phyloP scores from a whole-genome alignment of 345 rosid species.

The Brassica juncea region DNA sequence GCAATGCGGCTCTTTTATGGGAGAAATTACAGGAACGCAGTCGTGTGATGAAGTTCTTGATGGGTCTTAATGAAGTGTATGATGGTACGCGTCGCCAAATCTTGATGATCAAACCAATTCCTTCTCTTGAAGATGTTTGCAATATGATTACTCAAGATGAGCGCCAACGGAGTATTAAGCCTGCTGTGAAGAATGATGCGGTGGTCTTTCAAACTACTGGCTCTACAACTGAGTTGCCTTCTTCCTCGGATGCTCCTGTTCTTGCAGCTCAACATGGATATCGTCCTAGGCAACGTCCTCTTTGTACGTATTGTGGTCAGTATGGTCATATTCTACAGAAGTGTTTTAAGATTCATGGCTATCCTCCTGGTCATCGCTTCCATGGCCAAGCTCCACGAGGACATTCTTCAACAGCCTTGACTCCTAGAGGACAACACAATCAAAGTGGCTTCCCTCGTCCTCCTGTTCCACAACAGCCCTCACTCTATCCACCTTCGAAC shows the following conservation, averaged over 20 bases:
- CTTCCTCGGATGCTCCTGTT: neutral
- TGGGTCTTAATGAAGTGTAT: neutral
- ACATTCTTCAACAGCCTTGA: too few relatives aligned
- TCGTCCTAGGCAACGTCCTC: neutral
- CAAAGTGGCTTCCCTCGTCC: neutral
- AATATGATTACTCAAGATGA: neutral
- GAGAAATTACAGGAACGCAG: neutral
- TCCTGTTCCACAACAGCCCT: neutral
- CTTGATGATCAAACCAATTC: neutral
- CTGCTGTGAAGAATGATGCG: too few relatives aligned
- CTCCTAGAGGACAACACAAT: too few relatives aligned
- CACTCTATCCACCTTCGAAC: neutral
- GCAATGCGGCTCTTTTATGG: neutral
- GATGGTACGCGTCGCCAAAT: neutral
- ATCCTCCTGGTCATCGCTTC: neutral
- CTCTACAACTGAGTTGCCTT: too few relatives aligned
- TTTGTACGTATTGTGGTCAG: neutral
- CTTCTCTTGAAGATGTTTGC: neutral
- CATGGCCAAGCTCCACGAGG: neutral
- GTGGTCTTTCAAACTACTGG: too few relatives aligned
- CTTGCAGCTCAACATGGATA: neutral
- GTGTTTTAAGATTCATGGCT: neutral
- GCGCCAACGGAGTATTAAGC: neutral
- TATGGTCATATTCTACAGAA: neutral
- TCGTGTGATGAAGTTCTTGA: neutral